phyloP scores from a whole-genome alignment of 768 basidiomycete species.

The Boletales sp. region DNA sequence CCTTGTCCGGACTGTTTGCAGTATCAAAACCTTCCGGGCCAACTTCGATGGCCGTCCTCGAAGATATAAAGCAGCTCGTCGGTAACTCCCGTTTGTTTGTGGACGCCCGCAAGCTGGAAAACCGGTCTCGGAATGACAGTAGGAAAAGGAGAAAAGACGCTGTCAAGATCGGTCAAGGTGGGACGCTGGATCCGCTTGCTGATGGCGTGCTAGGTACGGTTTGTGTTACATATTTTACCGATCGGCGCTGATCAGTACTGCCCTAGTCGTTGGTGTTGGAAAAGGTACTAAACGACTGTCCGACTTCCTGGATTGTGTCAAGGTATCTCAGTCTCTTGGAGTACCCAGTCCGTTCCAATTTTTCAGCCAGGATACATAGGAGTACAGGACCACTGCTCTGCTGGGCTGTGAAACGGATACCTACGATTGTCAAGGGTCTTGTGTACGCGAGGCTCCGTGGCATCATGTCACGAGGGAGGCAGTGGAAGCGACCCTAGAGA shows the following conservation, averaged over 20 bases:
- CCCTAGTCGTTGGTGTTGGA: conserved; percentile 80
- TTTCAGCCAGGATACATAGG: conserved; percentile 44
- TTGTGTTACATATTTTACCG: not conserved
- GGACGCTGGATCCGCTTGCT: conserved; percentile 94
- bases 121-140: conserved; percentile 44
- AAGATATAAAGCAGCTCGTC: conserved; percentile 80
- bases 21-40: conserved; percentile 90
- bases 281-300: conserved; percentile 85
- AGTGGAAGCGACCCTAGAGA: conserved; percentile 63
- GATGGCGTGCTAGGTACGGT: conserved; percentile 86
- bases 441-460: conserved; percentile 76
- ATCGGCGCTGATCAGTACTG: conserved; percentile 2
- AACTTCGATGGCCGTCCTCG: conserved; percentile 87
- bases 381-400: conserved; percentile 87
- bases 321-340: conserved; percentile 46
- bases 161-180: conserved; percentile 89
- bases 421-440: conserved; percentile 87
- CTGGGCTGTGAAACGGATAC: conserved; percentile 94
- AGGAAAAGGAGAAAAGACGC: conserved; percentile 37
- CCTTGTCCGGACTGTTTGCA: conserved; percentile 81
- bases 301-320: conserved; percentile 84
- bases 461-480: conserved; percentile 76
- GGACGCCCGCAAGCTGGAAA: conserved; percentile 53
- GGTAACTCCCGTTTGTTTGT: conserved; percentile 74
- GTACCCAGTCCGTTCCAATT: conserved; percentile 6